Evolutionary conservation across 495 filamentous ascomycete genomes (phyloP), one percentile per base, ranked within the genome.

Genomic region (Penicillium chermesinum): DNA sequence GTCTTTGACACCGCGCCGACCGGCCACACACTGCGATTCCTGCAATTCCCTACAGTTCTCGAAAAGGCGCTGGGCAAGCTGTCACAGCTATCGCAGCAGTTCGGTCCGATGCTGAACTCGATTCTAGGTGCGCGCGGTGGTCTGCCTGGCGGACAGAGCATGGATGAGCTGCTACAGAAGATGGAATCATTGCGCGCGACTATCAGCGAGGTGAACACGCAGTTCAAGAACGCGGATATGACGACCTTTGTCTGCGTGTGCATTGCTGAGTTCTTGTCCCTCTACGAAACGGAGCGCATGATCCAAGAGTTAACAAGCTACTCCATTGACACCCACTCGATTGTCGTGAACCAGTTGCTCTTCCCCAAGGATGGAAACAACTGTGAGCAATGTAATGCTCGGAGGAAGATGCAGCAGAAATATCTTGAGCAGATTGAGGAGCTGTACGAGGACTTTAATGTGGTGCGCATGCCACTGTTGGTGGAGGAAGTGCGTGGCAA

Each of bases 231-330:
- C 58, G 77, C 91, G 52, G 87, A 90, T 48, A 81, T 97, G 61
- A 97, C 94, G 33, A 99, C 93, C 5, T 98, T 98, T 55, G 88
- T 99, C 19, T 97, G 94, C 65, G 94, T 99, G 44, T 95, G 91
- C 69, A 99, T 99, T 62, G 87, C 93, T 27, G 93, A 99, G 70
- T 99, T 99, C 74, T 66, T 99, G 61, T 90, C 85, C 37, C 79
- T 99, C 35, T 99, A 97, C 71, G 93, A 99, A 76, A 99, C 93
- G 44, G 93, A 99, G 71, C 87, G 93, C 53, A 96, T 98, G 93
- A 96, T 98, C 59, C 93, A 98, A 71, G 93, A 99, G 74, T 77
- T 99, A 56, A 83, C 89, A 38, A 85, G 77, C 64, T 99, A 96
- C 72, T 71, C 82, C 55, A 99, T 99, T 62, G 93, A 99, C 67